Base-by-base conservation (phyloP, 106 monocot species). In the Ottelia alismoides region DNA sequence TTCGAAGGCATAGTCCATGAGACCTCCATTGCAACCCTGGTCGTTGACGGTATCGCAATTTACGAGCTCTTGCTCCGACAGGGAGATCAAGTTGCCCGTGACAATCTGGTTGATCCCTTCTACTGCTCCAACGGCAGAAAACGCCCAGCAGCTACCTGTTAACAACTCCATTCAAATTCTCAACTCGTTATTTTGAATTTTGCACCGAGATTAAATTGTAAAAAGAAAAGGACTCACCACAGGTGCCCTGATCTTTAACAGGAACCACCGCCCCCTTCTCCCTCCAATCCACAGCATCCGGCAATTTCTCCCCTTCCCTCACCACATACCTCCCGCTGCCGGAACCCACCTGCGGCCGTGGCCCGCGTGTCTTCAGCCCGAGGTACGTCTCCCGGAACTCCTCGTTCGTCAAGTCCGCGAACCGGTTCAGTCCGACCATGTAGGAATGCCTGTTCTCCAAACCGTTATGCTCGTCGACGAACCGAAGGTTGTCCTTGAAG, bases 361-460 rank as follows among this genome's bases (percentile, higher is more conserved):
- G 23, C 1, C 7, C 28, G 27, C 2, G 22, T 45, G 14, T 25
- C 26, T 57, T 59, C 25, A 30, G 12, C 18, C 94, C 88, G 2
- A 88, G 67, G 59, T 62, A 77, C 43, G 4, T 29, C 12, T 70
- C 56, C 25, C 88, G 62, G 66, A 64, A 94, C 78, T 94, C 94
- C 52, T 83, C 84, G 52, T 88, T 88, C 16, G 84, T 94, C 29
- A 94, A 65, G 52, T 94, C 94, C 10, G 94, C 94, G 71, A 94
- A 94, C 11, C 75, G 75, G 70, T 78, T 94, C 28, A 94, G 49
- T 17, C 81, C 88, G 12, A 94, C 56, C 19, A 58, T 49, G 64
- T 68, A 94, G 5, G 75, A 63, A 47, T 74, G 77, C 11, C 40
- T 54, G 12, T 75, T 76, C 78, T 25, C 77, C 77, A 27, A 49